Evolutionary conservation across 805 yeast genomes (phyloP).

Genomic region (Hanseniaspora lindneri): DNA sequence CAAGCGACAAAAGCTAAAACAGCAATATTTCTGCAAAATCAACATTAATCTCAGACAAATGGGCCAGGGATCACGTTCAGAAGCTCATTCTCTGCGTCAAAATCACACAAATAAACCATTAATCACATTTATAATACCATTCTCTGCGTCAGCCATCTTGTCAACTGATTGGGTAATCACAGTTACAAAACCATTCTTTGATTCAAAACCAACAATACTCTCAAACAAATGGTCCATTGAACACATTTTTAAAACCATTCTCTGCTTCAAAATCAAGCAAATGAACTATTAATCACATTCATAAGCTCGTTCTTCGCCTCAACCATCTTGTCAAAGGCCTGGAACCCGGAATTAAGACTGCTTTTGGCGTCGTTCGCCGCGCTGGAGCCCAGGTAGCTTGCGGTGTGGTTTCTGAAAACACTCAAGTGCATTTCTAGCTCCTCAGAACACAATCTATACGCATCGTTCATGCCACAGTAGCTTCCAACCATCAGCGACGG

Average conservation of each 20-base stretch:
- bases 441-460: neutral
- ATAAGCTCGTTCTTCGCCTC: neutral
- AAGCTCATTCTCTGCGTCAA: neutral
- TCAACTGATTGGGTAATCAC: too few relatives aligned
- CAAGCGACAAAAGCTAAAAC: too few relatives aligned
- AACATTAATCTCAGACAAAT: too few relatives aligned
- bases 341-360: constrained; percentile 28
- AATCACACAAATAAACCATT: neutral
- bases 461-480: constrained; percentile 67
- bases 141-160: constrained; percentile 6
- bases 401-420: constrained; percentile 36
- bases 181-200: too few relatives aligned
- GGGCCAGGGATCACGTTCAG: too few relatives aligned
- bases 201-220: too few relatives aligned
- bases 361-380: constrained; percentile 34
- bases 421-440: constrained; percentile 2
- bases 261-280: neutral
- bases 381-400: constrained; percentile 1
- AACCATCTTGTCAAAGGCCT: constrained; percentile 8
- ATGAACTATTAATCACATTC: neutral
- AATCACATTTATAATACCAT: constrained; percentile 1
- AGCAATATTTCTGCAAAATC: too few relatives aligned
- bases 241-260: constrained; percentile 39
- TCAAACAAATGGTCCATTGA: too few relatives aligned
- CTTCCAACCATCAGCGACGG: constrained; percentile 54